Evolutionary conservation across 371 early-diverging fungal genomes (phyloP).

Genomic region (Funneliformis caledonium): DNA sequence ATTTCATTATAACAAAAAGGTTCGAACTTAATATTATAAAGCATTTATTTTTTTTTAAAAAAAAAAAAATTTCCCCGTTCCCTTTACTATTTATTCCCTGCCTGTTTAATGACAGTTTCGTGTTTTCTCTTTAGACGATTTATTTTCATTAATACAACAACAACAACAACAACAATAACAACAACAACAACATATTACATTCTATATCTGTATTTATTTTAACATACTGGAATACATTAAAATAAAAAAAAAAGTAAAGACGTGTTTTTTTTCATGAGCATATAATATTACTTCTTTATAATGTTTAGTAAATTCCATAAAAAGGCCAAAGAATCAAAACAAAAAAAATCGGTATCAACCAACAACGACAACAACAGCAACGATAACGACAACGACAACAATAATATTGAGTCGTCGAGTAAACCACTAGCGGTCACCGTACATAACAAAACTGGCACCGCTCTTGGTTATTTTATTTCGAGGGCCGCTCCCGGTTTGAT

Average conservation of each 20-base stretch:
- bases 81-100: background rate
- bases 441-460: background rate
- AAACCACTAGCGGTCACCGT: background rate
- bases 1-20: background rate
- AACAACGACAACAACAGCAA: too few species aligned
- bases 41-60: background rate
- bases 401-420: background rate
- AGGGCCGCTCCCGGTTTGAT: slow-evolving; percentile 12
- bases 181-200: background rate
- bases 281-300: background rate
- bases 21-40: background rate
- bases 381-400: background rate
- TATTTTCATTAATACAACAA: background rate
- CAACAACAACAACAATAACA: too few species aligned
- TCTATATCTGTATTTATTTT: slow-evolving; percentile 3
- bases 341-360: background rate
- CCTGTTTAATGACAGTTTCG: background rate
- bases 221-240: background rate
- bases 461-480: background rate
- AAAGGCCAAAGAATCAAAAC: background rate
- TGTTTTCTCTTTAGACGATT: background rate
- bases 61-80: slow-evolving; percentile 1
- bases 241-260: background rate
- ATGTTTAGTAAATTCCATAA: slow-evolving; percentile 6
- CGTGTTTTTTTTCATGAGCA: background rate